Evolutionary conservation across 2,329 filamentous ascomycete species (phyloP).

Genomic region (Aspergillus sp.): DNA sequence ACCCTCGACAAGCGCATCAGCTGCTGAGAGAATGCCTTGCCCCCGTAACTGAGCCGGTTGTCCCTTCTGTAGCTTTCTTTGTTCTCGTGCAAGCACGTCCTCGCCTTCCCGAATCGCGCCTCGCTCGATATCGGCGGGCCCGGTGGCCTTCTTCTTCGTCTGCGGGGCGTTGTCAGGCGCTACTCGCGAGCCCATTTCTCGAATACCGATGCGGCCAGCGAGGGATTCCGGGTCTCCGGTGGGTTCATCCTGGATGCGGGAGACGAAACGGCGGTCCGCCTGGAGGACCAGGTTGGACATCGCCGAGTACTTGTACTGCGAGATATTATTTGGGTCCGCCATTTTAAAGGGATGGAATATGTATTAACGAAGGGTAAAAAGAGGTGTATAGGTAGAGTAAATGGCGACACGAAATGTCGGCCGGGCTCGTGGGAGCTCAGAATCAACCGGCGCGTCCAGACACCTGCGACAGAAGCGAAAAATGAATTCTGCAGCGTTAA

Average conservation of each 20-base stretch:
- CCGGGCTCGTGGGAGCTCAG: slow-evolving; percentile 27
- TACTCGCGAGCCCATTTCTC: slow-evolving; percentile 86
- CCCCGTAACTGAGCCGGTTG: slow-evolving; percentile 64
- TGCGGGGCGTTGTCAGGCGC: slow-evolving; percentile 73
- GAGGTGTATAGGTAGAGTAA: slow-evolving; percentile 6
- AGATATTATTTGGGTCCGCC: slow-evolving; percentile 64
- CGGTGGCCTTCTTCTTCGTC: slow-evolving; percentile 64
- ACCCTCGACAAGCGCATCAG: slow-evolving; percentile 82
- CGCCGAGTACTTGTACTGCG: slow-evolving; percentile 97
- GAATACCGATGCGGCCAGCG: slow-evolving; percentile 84
- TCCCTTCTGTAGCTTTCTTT: slow-evolving; percentile 74
- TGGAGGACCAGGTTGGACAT: slow-evolving; percentile 99
- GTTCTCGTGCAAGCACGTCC: slow-evolving; percentile 75
- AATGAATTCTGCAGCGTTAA: slow-evolving; percentile 19
- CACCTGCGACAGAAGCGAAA: slow-evolving; percentile 16
- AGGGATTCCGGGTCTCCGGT: slow-evolving; percentile 97
- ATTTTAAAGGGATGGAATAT: slow-evolving; percentile 42
- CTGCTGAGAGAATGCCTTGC: slow-evolving; percentile 72
- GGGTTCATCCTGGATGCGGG: slow-evolving; percentile 84
- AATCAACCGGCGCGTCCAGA: slow-evolving; percentile 28
- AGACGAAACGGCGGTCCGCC: slow-evolving; percentile 94
- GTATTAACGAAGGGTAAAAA: slow-evolving; percentile 9
- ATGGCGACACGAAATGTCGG: slow-evolving; percentile 14
- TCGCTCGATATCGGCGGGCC: slow-evolving; percentile 63
- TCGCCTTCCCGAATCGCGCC: slow-evolving; percentile 72